A percentile compares a stretch with the other conserved stretches of the same genome.
phyloP scores from a whole-genome alignment of 1,139 yeast species.

The Yamadazyma oceani region DNA sequence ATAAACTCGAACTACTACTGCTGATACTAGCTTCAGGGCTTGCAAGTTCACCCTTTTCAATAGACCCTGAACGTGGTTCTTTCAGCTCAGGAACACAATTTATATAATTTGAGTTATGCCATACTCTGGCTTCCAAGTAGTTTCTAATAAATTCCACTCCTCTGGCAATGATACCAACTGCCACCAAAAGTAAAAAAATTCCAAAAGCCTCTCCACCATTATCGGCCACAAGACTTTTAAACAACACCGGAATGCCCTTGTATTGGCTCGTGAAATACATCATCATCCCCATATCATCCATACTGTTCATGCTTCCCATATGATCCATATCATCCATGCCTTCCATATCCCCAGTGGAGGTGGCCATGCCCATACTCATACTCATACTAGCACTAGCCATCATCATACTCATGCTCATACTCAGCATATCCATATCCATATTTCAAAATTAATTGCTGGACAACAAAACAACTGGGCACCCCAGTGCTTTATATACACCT shows the following conservation, averaged over 20 bases:
- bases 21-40: too few species aligned
- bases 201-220: slow-evolving; percentile 68
- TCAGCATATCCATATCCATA: slow-evolving; percentile 1
- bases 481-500: not conserved
- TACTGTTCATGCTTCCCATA: slow-evolving; percentile 17
- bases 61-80: not conserved
- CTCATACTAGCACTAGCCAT: slow-evolving; percentile 5
- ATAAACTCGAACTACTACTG: too few species aligned
- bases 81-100: not conserved
- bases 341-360: slow-evolving; percentile 7
- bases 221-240: slow-evolving; percentile 51
- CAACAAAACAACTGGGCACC: too few species aligned
- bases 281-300: slow-evolving; percentile 50
- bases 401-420: slow-evolving; percentile 7
- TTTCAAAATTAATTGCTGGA: too few species aligned
- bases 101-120: slow-evolving; percentile 41
- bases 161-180: slow-evolving; percentile 56
- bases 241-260: slow-evolving; percentile 59
- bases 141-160: slow-evolving; percentile 58
- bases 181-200: slow-evolving; percentile 60
- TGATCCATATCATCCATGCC: slow-evolving; percentile 18
- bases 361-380: slow-evolving; percentile 13
- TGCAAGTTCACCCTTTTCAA: not conserved
- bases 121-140: slow-evolving; percentile 66
- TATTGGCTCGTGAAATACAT: slow-evolving; percentile 54